A percentile compares a stretch with the other conserved stretches of the same genome.
These are phyloP conservation scores for Hypoxylon sp. DNA, from an alignment of 2,329 filamentous ascomycete species.

Conservation along the genomic window DNA sequence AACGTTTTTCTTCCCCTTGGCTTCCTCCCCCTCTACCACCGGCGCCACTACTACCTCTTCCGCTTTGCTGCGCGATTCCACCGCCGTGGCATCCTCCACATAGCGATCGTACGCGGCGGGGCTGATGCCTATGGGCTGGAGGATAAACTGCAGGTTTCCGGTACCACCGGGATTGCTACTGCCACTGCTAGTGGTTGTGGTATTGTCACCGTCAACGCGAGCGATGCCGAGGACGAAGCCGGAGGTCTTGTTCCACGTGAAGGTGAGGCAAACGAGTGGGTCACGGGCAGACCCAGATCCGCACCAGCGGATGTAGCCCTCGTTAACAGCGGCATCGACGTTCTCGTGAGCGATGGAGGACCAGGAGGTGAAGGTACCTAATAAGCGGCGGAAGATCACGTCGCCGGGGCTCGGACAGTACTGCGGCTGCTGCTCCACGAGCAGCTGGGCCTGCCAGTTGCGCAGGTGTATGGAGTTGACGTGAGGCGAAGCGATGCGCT, in stretches of 20 bases:
- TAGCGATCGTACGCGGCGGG: neutral
- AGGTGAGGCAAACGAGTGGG: slow-evolving; percentile 3
- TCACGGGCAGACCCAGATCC: neutral
- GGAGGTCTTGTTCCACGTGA: neutral
- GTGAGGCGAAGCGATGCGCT: neutral
- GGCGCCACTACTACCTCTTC: no score
- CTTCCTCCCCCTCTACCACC: neutral
- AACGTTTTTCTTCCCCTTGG: neutral
- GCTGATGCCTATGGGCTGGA: slow-evolving; percentile 1
- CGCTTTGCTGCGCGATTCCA: no score
- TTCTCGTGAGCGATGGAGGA: neutral
- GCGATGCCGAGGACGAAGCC: slow-evolving; percentile 5
- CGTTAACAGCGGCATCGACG: slow-evolving; percentile 4
- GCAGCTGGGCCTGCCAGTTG: neutral
- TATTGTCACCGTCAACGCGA: neutral
- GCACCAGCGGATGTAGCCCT: slow-evolving; percentile 11
- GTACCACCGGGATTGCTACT: no score
- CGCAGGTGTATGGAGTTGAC: slow-evolving; percentile 4
- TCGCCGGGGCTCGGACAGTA: slow-evolving; percentile 11
- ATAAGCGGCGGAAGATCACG: slow-evolving; percentile 20
- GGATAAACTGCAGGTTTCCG: slow-evolving; percentile 7
- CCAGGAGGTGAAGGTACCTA: neutral
- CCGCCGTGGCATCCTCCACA: no score
- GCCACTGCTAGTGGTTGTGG: no score
- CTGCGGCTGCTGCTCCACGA: slow-evolving; percentile 10